Conservation (phyloP, 1,284 basidiomycete genomes). For the Inonotus obliquus region DNA sequence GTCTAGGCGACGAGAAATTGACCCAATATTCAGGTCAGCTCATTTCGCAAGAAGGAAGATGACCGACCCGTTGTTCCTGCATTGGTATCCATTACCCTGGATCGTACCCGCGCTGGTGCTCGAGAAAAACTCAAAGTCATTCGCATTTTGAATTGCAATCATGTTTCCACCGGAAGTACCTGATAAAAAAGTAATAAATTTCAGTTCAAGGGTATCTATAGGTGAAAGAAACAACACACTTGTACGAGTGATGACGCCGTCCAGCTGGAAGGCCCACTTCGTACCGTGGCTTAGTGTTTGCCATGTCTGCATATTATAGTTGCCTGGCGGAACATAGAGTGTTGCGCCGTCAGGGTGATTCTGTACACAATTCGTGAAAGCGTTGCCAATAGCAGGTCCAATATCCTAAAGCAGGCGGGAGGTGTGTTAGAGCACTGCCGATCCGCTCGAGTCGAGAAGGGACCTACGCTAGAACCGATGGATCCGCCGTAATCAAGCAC, state of each 20-base stretch:
- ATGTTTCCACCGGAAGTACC: slow-evolving; percentile 31
- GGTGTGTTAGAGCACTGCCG: neutral
- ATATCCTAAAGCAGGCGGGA: slow-evolving; percentile 24
- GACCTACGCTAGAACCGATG: slow-evolving; percentile 26
- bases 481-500: slow-evolving; percentile 30
- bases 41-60: neutral
- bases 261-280: slow-evolving; percentile 27
- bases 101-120: slow-evolving; percentile 34
- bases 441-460: neutral
- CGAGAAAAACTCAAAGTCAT: slow-evolving; percentile 35
- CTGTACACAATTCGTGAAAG: slow-evolving; percentile 28
- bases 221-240: neutral
- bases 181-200: slow-evolving; percentile 4
- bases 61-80: slow-evolving; percentile 25
- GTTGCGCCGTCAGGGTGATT: slow-evolving; percentile 21
- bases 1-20: slow-evolving; percentile 19
- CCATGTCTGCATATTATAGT: slow-evolving; percentile 25
- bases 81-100: slow-evolving; percentile 31
- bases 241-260: slow-evolving; percentile 26
- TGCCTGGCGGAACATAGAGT: slow-evolving; percentile 23
- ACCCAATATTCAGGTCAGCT: neutral
- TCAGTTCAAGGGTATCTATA: neutral
- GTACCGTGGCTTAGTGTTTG: slow-evolving; percentile 21
- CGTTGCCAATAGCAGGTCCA: slow-evolving; percentile 31
- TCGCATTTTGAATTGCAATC: slow-evolving; percentile 31